These are phyloP conservation scores for Kodamaea arcana DNA, from an alignment of 1,139 yeast species.

Conservation along the genomic window DNA sequence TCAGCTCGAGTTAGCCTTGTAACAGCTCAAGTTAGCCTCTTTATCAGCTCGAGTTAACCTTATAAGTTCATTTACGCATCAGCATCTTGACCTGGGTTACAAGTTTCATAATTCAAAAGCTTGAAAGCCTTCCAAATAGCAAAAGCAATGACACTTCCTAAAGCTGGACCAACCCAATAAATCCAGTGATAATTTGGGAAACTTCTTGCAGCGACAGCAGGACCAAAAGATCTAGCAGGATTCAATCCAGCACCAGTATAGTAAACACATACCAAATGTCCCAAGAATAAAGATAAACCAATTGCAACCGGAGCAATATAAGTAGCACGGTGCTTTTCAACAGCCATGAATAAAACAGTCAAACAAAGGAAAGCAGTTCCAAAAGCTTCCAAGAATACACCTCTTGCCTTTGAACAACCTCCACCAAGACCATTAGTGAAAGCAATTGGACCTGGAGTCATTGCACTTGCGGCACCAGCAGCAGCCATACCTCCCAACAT, in stretches of 20 bases:
- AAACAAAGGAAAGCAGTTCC: conserved; percentile 71
- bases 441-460: conserved; percentile 78
- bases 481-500: conserved; percentile 88
- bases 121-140: conserved; percentile 66
- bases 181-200: conserved; percentile 90
- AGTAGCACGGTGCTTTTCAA: conserved; percentile 75
- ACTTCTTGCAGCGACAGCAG: conserved; percentile 63
- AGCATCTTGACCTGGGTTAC: conserved; percentile 69
- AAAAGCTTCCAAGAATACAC: conserved; percentile 78
- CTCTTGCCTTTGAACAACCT: conserved; percentile 70
- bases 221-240: conserved; percentile 90
- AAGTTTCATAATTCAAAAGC: conserved; percentile 63
- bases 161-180: conserved; percentile 83
- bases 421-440: conserved; percentile 74
- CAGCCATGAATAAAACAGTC: conserved; percentile 80
- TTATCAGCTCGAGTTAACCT: no score
- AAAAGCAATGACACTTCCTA: conserved; percentile 67
- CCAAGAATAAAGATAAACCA: conserved; percentile 78
- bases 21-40: no score
- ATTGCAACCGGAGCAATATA: conserved; percentile 80
- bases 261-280: conserved; percentile 77
- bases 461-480: conserved; percentile 83
- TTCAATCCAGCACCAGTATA: conserved; percentile 90
- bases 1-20: no score
- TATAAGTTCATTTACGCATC: no score